Conservation (phyloP, 1,139 yeast genomes). For the Pneumocystis oryctolagi region DNA sequence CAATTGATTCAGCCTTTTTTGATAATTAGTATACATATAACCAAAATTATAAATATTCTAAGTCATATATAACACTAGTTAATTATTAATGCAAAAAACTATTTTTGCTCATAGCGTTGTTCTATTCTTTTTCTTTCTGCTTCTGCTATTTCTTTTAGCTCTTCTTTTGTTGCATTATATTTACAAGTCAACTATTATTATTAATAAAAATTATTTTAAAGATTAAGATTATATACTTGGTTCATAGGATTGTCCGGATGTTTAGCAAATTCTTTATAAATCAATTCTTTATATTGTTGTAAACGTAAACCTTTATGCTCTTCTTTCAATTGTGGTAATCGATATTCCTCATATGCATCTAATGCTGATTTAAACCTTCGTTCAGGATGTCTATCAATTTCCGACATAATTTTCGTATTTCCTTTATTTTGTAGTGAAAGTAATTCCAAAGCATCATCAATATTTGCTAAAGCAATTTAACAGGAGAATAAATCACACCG, state of each 20-base stretch:
- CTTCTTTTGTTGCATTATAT: slow-evolving; percentile 6
- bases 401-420: slow-evolving; percentile 29
- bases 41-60: not conserved
- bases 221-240: slow-evolving; percentile 50
- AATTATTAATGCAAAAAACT: not conserved
- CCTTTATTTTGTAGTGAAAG: slow-evolving; percentile 42
- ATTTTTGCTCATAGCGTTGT: slow-evolving; percentile 4
- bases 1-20: too few species aligned
- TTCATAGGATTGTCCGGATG: slow-evolving; percentile 75
- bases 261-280: slow-evolving; percentile 70
- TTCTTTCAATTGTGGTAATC: slow-evolving; percentile 57
- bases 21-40: too few species aligned
- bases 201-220: slow-evolving; percentile 18
- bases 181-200: not conserved
- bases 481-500: not conserved
- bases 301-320: slow-evolving; percentile 71
- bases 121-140: slow-evolving; percentile 8
- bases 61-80: not conserved
- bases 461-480: slow-evolving; percentile 30
- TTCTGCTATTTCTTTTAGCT: slow-evolving; percentile 5
- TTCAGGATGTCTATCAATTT: slow-evolving; percentile 76
- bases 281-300: slow-evolving; percentile 60
- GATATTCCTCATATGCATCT: slow-evolving; percentile 53
- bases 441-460: slow-evolving; percentile 69
- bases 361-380: slow-evolving; percentile 75